These are phyloP conservation scores for Pinus taeda DNA, from an alignment of 75 land plant species.

Conservation along the genomic window DNA sequence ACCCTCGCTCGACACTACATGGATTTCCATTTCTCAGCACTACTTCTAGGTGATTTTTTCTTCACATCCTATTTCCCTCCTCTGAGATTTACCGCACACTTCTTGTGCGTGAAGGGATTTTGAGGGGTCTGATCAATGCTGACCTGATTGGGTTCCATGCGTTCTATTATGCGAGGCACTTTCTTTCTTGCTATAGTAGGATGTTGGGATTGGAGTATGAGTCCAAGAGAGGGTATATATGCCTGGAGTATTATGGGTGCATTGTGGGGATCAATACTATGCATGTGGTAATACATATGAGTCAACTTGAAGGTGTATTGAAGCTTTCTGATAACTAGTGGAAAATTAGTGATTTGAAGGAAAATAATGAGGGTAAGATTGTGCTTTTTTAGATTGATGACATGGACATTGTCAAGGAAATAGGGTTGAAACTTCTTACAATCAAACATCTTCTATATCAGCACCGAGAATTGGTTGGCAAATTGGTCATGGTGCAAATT, in stretches of 20 bases:
- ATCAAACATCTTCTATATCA: no score
- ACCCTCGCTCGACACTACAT: no score
- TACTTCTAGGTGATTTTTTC: slow-evolving; percentile 39
- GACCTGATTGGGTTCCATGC: slow-evolving; percentile 88
- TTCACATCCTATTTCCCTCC: slow-evolving; percentile 88
- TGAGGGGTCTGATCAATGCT: slow-evolving; percentile 55
- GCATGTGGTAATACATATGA: slow-evolving; percentile 73
- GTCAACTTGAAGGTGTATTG: slow-evolving; percentile 44
- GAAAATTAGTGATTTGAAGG: slow-evolving; percentile 42
- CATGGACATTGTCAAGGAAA: slow-evolving; percentile 43
- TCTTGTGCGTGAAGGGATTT: slow-evolving; percentile 71
- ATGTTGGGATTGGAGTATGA: slow-evolving; percentile 71
- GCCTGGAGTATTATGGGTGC: slow-evolving; percentile 38
- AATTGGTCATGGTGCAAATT: no score
- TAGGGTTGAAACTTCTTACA: no score
- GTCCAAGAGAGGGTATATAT: slow-evolving; percentile 63
- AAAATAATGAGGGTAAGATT: slow-evolving; percentile 37
- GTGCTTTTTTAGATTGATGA: slow-evolving; percentile 48
- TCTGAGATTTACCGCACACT: slow-evolving; percentile 85
- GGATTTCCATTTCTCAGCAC: no score
- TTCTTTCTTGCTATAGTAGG: slow-evolving; percentile 65
- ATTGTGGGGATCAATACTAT: slow-evolving; percentile 73
- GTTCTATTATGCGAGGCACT: slow-evolving; percentile 83
- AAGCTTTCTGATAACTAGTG: slow-evolving; percentile 28
- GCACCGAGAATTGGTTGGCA: no score